A percentile compares a stretch with the other conserved stretches of the same genome.
phyloP scores from a whole-genome alignment of 164 flowering plant species.

The Buxus sempervirens region DNA sequence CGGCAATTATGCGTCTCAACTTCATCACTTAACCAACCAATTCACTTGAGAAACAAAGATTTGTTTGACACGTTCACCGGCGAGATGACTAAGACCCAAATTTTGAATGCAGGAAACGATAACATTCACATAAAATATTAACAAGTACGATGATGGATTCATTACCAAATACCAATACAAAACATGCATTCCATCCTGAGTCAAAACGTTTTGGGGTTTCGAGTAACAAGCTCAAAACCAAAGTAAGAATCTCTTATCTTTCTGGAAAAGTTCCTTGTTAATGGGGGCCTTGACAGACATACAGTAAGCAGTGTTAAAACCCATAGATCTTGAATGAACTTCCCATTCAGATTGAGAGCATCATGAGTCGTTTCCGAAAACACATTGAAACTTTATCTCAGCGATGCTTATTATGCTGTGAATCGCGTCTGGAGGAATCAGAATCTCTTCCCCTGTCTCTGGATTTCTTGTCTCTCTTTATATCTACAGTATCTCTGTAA shows the following conservation, averaged over 20 bases:
- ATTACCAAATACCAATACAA: too few species aligned
- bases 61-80: too few species aligned
- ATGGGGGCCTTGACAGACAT: neutral
- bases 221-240: too few species aligned
- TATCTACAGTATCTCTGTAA: conserved; percentile 27
- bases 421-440: conserved; percentile 9
- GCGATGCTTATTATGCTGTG: conserved; percentile 6
- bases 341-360: neutral
- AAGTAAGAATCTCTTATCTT: neutral
- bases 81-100: too few species aligned
- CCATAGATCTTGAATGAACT: neutral
- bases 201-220: too few species aligned
- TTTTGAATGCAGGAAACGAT: too few species aligned
- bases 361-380: neutral
- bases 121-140: too few species aligned
- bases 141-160: too few species aligned
- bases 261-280: neutral
- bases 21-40: too few species aligned
- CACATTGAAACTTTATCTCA: neutral
- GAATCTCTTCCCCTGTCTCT: conserved; percentile 17
- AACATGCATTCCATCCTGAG: too few species aligned
- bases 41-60: too few species aligned
- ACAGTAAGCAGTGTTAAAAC: neutral
- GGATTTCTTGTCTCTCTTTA: conserved; percentile 36
- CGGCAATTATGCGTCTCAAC: too few species aligned